Evolutionary conservation across 1,284 basidiomycete genomes (phyloP), one percentile per base, ranked within the genome.

Genomic region (Rhodotorula sp.): DNA sequence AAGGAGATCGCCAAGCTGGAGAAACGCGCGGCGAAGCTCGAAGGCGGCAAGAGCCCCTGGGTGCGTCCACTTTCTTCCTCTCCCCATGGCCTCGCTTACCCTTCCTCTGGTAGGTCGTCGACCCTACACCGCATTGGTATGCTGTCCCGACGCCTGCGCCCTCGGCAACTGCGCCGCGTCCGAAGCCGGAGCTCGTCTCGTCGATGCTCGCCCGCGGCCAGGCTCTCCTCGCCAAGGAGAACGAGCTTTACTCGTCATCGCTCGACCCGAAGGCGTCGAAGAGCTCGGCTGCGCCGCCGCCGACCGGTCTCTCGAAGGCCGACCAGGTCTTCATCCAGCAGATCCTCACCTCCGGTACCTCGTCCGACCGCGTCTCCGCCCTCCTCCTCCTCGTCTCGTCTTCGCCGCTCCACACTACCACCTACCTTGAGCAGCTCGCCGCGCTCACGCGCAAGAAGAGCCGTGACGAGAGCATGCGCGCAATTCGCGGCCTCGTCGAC

Each of bases 331-430:
- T 97, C 83, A 85, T 97, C 65, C 85, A 89, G 63, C 91, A 91
- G 76, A 90, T 97, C 65, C 87, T 96, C 34, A 85, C 88, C 41
- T 89, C 88, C 60, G 95, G 94, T 76, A 99, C 97, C 2, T 87
- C 97, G 32, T 93, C 92, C 36, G 97, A 99, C 81, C 87, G 93
- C 72, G 89, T 99, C 2, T 94, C 92, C 69, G 97, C 97, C 0
- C 85, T 99, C 64, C 94, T 94, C 10, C 84, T 99, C 41, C 86
- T 98, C 61, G 90, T 95, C 27, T 92, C 97, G 80, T 91, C 90
- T 70, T 92, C 91, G 64, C 96, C 97, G 0, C 78, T 97, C 51
- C 94, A 98, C 80, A 96, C 96, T 76, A 87, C 80, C 60, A 71
- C 79, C 48, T 80, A 83, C 61, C 80, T 88, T 34, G 88, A 89